Evolutionary conservation across 192 early-diverging fungal species (phyloP).

Genomic region (Funneliformis mosseae): DNA sequence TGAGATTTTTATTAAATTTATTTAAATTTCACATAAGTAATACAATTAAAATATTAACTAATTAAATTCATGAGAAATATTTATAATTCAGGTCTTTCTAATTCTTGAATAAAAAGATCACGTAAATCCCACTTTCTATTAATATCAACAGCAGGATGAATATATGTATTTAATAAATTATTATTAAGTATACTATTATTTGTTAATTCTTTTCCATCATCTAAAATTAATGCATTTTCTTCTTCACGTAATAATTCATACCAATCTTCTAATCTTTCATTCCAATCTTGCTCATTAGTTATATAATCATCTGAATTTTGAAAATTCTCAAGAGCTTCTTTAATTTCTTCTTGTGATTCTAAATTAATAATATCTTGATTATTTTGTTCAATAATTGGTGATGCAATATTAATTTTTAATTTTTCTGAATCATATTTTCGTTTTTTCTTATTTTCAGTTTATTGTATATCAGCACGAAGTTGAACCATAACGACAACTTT

Average conservation of each 20-base stretch:
- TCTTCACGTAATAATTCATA: constrained; percentile 9
- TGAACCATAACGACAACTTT: constrained; percentile 9
- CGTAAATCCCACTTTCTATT: constrained; percentile 5
- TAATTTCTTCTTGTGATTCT: background rate
- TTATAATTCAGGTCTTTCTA: too few species aligned
- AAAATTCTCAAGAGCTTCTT: background rate
- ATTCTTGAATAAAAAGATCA: background rate
- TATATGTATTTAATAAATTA: constrained; percentile 22
- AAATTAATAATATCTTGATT: background rate
- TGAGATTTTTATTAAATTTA: too few species aligned
- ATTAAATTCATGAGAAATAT: too few species aligned
- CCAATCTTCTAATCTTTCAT: background rate
- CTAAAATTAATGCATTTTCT: background rate
- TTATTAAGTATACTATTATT: background rate
- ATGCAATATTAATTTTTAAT: background rate
- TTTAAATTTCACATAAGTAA: too few species aligned
- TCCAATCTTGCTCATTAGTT: background rate
- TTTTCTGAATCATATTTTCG: background rate
- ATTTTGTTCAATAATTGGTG: background rate
- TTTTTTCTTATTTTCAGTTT: background rate
- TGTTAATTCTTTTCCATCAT: background rate
- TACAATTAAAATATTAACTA: too few species aligned
- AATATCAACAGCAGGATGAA: background rate
- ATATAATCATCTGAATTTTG: background rate
- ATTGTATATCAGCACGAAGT: background rate